Evolutionary conservation across 805 yeast species (phyloP), one percentile per base, ranked within the genome.

Genomic region (Ogataea henricii): DNA sequence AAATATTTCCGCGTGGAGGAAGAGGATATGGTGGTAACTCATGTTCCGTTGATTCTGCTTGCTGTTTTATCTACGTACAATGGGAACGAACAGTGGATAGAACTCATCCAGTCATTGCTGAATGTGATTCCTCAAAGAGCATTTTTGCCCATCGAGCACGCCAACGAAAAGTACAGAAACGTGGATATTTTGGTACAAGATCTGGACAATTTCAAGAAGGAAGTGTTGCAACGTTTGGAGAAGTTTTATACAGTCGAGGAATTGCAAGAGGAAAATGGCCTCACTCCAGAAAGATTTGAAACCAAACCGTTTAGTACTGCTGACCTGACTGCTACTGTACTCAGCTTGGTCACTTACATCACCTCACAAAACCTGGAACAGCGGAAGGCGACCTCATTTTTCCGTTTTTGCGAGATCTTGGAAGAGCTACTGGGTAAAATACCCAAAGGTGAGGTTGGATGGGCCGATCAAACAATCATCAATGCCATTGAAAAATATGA

Each of bases 1-100:
- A 70, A 72, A 18, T 76, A 77, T 45, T 92, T 89, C 69, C 79
- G 87, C 53, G 81, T 90, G 23, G 79, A 78, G 35, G 99, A 92
- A 53, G 97, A 90, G 56, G 98, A 90, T 52, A 89, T 89, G 86
- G 67, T 85, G 6, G 70, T 81, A 0, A 74, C 77, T 16, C 97
- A 92, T 61, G 69, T 87, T 6, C 97, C 98, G 0, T 65, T 89
- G 36, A 74, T 87, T 0, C 62, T 90, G 1, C 55, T 89, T 16
- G 68, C 77, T 1, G 48, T 75, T 1, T 59, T 85, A 18, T 47
- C 71, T 3, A 58, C 63, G 17, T 59, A 55, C 18, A 44, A 57
- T 6, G 42, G 54, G 18, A 58, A 64, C 20, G 26, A 42, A 3
- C 35, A 46, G n/a, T 74, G 82, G 71, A 58, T 76, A 17, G 54